Evolutionary conservation across 352 stramenopile species (phyloP), one percentile per base, ranked within the genome.

Genomic region (Globisporangium splendens): DNA sequence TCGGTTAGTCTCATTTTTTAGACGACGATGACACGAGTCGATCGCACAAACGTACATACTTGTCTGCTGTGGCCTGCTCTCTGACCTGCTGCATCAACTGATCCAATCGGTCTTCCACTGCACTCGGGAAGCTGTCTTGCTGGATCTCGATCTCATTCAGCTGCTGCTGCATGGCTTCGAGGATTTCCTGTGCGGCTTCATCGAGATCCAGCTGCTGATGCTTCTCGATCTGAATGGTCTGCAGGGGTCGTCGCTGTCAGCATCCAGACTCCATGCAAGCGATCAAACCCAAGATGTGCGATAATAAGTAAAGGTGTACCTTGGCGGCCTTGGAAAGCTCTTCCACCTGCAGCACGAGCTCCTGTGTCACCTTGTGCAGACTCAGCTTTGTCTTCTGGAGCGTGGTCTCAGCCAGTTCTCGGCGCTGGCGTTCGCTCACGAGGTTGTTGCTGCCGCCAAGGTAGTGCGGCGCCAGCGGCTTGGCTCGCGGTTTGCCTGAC

Each of bases 381-480:
- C n/a, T n/a, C n/a, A n/a, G n/a, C n/a, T n/a, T n/a, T n/a, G n/a
- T n/a, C n/a, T n/a, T n/a, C n/a, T n/a, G n/a, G n/a, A n/a, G 59
- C 35, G 65, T n/a, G 20, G 48, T 61, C 69, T 89, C 81, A 2
- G 75, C 75, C 44, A 74, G 71, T 41, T 89, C 72, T 13, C 81
- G 74, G 13, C 78, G 69, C n/a, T 77, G 69, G 11, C 81, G 78
- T 57, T 91, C 78, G 14, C 56, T 77, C 47, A 74, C 50, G 24
- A 89, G 69, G 55, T 85, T 91, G 57, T 84, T 88, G 58, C 80
- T 91, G 10, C 80, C 80, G 15, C 80, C 80, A 7, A 90, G 68
- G 17, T 84, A 70, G 46, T 88, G 77, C 6, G 77, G 66, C 42
- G 50, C 6, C 47, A 50, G 10, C 17, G 39, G 17, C 18, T 28